Evolutionary conservation across 179 eudicot genomes (phyloP), one percentile per base, ranked within the genome.

Genomic region (Vitellaria paradoxa): DNA sequence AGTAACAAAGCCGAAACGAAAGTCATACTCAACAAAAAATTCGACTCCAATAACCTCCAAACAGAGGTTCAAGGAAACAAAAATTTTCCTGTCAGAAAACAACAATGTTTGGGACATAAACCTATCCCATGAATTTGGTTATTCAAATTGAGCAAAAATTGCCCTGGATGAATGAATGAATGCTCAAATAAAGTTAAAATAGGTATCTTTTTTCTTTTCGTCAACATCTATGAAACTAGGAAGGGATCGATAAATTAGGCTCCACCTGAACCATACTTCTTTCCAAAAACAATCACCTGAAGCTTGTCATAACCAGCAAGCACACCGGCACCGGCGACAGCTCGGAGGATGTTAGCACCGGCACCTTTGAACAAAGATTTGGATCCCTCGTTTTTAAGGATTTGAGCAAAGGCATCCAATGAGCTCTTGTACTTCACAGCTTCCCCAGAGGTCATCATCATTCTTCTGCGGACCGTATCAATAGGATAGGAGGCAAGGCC

Each of bases 381-480:
- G 71, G 88, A 15, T 20, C 90, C 91, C 85, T 88, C 91, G 23
- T 86, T 86, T 85, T 86, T 88, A 17, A 88, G 46, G 62, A 88
- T 84, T 70, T 86, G 89, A 61, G 75, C 42, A 56, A 88, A 88
- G 42, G 89, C 88, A 37, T 88, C 91, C 0, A 78, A 11, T 5
- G 89, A 86, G 45, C 91, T 82, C 83, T 85, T 88, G 86, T 88
- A 88, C 88, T 88, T 88, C 73, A 88, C 91, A 0, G 91, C 88
- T 81, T 88, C 87, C 46, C 91, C 91, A 10, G 89, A 88, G 42
- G 89, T 87, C 91, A 88, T 86, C 88, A 86, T 88, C 91, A 88
- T 88, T 82, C 91, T 86, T 87, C 91, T 85, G 13, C 88, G 87
- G 47, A 88, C 91, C 0, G 89, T 88, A 26, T 88, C 89, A 6